Base-by-base conservation (phyloP, 148 eudicot species). In the Vaccinium macrocarpon region DNA sequence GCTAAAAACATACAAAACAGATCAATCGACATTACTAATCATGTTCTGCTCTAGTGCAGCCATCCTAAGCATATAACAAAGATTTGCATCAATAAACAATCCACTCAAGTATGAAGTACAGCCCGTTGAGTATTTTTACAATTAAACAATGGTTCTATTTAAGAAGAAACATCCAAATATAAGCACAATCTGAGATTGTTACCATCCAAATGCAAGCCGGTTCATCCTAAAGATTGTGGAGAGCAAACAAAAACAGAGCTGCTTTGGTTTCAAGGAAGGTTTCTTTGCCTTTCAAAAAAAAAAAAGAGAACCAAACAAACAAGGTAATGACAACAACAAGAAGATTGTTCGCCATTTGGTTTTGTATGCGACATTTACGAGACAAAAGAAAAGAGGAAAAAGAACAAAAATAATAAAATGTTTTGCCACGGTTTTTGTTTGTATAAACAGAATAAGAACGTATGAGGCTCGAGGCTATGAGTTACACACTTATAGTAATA, bases 71-170 rank as follows among this genome's bases (percentile, higher is more conserved):
- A 49, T 76, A 32, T 32, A 27, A 32, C 38, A 29, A 79, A 66
- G 81, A 79, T 55, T 56, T 53, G 21, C 57, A 77, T 51, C 38
- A 77, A 19, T 51, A n/a, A 77, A n/a, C 80, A 77, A 77, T 51
- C 59, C 10, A 74, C 51, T 74, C 77, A 32, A 73, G 77, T 8
- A 19, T 76, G 21, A 6, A 76, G n/a, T 21, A 52, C 61, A 21
- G 61, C 62, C 21, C 29, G 11, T 76, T 56, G 32, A 52, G 62
- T 14, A 5, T 8, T 51, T 9, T 23, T 4, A 16, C 18, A 78
- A 23, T 15, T 23, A 76, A 78, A n/a, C 57, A 76, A 76, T 50
- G 56, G 56, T 50, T 8, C 25, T 9, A 16, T 21, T 49, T 8
- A 21, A 19, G 32, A 14, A 2, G n/a, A 76, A 14, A 21, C 49